A percentile compares a stretch with the other conserved stretches of the same genome.
phyloP scores from a whole-genome alignment of 192 early-diverging fungal genomes.

The Martensiomyces pterosporus region DNA sequence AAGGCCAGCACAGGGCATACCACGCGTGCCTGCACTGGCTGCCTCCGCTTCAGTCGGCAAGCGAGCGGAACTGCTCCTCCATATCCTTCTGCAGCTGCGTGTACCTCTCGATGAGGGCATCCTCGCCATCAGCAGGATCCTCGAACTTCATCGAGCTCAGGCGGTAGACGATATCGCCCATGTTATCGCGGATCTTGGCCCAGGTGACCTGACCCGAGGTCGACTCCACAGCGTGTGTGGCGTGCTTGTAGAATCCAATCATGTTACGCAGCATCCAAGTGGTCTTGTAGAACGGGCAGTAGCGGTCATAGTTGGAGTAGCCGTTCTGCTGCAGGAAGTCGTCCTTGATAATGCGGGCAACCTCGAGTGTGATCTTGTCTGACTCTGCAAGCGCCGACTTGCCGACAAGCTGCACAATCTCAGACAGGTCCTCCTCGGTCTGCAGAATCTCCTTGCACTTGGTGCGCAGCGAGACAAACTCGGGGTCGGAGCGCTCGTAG shows the following conservation, averaged over 20 bases:
- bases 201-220: conserved; percentile 87
- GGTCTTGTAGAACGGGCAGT: conserved; percentile 99
- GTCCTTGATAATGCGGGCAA: conserved; percentile 98
- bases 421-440: conserved; percentile 95
- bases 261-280: conserved; percentile 98
- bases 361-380: conserved; percentile 98
- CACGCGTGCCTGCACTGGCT: neutral
- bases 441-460: conserved; percentile 98
- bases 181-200: conserved; percentile 89
- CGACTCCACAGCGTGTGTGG: conserved; percentile 92
- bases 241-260: conserved; percentile 93
- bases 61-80: conserved; percentile 86
- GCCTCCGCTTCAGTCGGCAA: conserved; percentile 55
- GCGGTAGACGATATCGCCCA: conserved; percentile 93
- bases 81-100: conserved; percentile 90
- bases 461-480: conserved; percentile 87
- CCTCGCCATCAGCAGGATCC: conserved; percentile 95
- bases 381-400: conserved; percentile 89
- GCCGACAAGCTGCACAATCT: conserved; percentile 99
- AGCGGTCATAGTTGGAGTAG: conserved; percentile 97
- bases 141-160: conserved; percentile 99
- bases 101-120: conserved; percentile 82
- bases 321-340: conserved; percentile 99
- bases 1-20: neutral
- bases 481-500: conserved; percentile 93